Conservation (phyloP, 805 yeast species). For the Pichia nanzhaoensis region DNA sequence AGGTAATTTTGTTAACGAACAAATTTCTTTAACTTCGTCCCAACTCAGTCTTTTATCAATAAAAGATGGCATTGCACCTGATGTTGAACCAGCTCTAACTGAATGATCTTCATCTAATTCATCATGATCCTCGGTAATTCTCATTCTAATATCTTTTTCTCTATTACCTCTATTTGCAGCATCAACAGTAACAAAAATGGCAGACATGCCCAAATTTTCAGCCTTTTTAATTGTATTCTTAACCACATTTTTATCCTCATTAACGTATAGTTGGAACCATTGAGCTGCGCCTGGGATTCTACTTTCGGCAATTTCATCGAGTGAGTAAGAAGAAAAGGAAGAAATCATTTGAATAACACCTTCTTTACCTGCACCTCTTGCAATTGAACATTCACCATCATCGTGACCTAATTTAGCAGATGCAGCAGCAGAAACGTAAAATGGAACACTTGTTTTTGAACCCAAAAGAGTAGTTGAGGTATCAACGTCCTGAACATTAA, state of each 20-base stretch:
- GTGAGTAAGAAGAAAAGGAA: slow-evolving; percentile 80
- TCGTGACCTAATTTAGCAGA: slow-evolving; percentile 87
- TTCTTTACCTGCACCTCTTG: slow-evolving; percentile 72
- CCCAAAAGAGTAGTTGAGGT: slow-evolving; percentile 70
- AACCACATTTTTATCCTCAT: slow-evolving; percentile 42
- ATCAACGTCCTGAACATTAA: slow-evolving; percentile 71
- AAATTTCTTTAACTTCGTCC: slow-evolving; percentile 57
- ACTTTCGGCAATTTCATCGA: slow-evolving; percentile 76
- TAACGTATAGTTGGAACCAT: slow-evolving; percentile 87
- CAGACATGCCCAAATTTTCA: slow-evolving; percentile 44
- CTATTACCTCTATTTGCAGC: slow-evolving; percentile 89
- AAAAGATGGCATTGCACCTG: slow-evolving; percentile 75
- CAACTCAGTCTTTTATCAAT: slow-evolving; percentile 65
- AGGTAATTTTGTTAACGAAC: slow-evolving; percentile 52
- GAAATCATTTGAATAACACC: slow-evolving; percentile 84
- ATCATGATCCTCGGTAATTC: slow-evolving; percentile 38
- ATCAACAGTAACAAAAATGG: slow-evolving; percentile 83
- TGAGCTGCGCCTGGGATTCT: slow-evolving; percentile 61
- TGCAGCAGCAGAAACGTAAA: slow-evolving; percentile 88
- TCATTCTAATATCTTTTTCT: slow-evolving; percentile 49
- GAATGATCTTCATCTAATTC: slow-evolving; percentile 37
- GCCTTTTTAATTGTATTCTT: slow-evolving; percentile 24
- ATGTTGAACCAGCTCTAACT: slow-evolving; percentile 73
- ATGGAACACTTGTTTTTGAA: slow-evolving; percentile 61
- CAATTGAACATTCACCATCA: slow-evolving; percentile 83